Evolutionary conservation across 2,329 filamentous ascomycete species (phyloP), one percentile per base, ranked within the genome.

Genomic region (Colletotrichum musae): DNA sequence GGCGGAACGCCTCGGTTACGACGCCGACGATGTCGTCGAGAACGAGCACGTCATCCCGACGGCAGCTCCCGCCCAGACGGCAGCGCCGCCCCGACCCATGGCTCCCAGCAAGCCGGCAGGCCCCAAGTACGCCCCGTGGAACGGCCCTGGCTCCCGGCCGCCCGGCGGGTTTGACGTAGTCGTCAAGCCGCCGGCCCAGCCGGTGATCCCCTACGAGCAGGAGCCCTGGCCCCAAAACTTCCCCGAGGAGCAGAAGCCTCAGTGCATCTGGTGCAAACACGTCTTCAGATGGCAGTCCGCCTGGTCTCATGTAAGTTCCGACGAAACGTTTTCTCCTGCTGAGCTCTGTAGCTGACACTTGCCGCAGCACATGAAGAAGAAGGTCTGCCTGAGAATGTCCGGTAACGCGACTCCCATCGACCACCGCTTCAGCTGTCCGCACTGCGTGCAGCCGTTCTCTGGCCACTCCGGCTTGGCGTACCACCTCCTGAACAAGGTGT

Each of bases 1-100:
- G 43, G 87, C 87, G 1, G 86, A 88, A 72, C 85, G 88, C 2
- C 81, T 90, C 0, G 88, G 88, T 2, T 90, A 89, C 64, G 84
- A 88, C 58, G 78, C 80, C 0, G 77, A 79, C 39, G 88, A 89
- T 62, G 79, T 87, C 3, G 78, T 88, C 13, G 82, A 85, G 39
- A 83, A 85, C 58, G 83, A 85, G 68, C 78, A 76, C 28, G 80
- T 84, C 18, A 80, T 84, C 24, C 79, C 81, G 12, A 59, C 58
- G 6, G n/a, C 54, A 7, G 6, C n/a, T 12, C 24, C 53, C 0
- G 71, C 28, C 32, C 72, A n/a, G 10, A 6, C 47, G 13, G 18
- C 16, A 15, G 24, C 18, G 5, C n/a, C n/a, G n/a, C n/a, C n/a
- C n/a, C 4, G 47, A 7, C 13, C 58, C 0, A 15, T 28, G n/a